Evolutionary conservation across 2,329 filamentous ascomycete genomes (phyloP), one percentile per base, ranked within the genome.

Genomic region (Waltergamsia citrina): DNA sequence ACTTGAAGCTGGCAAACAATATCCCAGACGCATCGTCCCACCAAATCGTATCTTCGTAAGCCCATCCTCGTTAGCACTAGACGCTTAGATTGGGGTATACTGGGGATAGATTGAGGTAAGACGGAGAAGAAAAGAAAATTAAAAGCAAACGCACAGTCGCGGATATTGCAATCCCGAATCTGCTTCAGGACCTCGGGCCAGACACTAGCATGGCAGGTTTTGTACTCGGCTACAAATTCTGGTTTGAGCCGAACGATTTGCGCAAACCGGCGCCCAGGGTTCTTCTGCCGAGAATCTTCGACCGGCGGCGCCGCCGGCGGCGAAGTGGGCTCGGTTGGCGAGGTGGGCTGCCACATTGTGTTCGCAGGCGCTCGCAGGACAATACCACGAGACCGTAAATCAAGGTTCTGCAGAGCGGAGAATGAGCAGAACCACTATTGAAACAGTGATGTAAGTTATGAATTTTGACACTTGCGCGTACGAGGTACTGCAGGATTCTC

Each of bases 121-220:
- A 29, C 29, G 15, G 27, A 22, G 20, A 16, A n/a, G 14, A 12
- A 20, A n/a, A 23, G 32, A 21, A 18, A 12, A n/a, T n/a, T n/a
- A n/a, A n/a, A n/a, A n/a, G n/a, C n/a, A 8, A 31, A 56, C 67
- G 40, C 57, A 80, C 76, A 90, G 50, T 90, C 83, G 40, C 67
- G 60, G 38, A 90, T 84, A 43, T 82, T 81, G 53, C 78, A 84
- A 26, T 78, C 73, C 51, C 78, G 76, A 49, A 90, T 87, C 59
- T 86, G 80, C 52, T 75, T 68, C 22, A 85, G 59, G 1, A 92
- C 82, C 45, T 83, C 80, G 6, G 82, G 82, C 84, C 83, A 90
- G 1, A 86, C 81, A 5, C 67, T 69, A 6, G 74, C 76, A 50
- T 88, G 84, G 41, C 74, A 78, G 46, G 78, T 69, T 53, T 85